phyloP scores from a whole-genome alignment of 331 rosid genomes.

The Malus hybrid region DNA sequence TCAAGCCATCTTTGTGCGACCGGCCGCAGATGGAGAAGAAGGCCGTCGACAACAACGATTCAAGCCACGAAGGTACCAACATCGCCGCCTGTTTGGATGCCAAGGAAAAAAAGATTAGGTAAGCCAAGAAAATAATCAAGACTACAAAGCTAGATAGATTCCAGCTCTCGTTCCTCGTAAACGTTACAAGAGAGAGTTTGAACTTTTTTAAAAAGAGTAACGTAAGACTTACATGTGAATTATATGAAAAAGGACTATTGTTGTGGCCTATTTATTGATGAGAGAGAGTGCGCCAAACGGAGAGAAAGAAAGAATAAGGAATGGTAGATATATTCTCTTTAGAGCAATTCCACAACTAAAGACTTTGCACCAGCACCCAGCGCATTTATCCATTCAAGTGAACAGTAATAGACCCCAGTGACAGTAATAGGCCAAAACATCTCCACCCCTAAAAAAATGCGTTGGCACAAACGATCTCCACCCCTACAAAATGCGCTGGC shows the following conservation, averaged over 20 bases:
- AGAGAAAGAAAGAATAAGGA: no score
- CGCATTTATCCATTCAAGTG: no score
- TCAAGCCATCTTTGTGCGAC: conserved; percentile 35
- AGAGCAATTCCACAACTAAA: no score
- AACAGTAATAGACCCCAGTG: no score
- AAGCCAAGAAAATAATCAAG: neutral
- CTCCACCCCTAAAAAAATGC: no score
- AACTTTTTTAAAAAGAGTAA: conserved; percentile 10
- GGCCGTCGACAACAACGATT: conserved; percentile 39
- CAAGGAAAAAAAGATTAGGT: neutral
- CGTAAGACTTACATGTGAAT: conserved; percentile 25
- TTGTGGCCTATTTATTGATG: no score
- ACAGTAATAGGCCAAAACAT: no score
- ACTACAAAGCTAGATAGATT: neutral
- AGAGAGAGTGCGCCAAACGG: no score
- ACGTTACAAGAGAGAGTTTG: neutral
- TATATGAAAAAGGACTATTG: conserved; percentile 13
- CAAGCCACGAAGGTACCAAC: conserved; percentile 69
- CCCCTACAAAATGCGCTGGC: no score
- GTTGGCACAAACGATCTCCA: no score
- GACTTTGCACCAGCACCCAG: no score
- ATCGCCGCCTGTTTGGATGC: conserved; percentile 13
- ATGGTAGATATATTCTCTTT: no score
- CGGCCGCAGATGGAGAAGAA: conserved; percentile 47
- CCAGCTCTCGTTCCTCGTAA: conserved; percentile 10